Evolutionary conservation across 2,329 filamentous ascomycete genomes (phyloP), one percentile per base, ranked within the genome.

Genomic region (Cryphonectria carpinicola): DNA sequence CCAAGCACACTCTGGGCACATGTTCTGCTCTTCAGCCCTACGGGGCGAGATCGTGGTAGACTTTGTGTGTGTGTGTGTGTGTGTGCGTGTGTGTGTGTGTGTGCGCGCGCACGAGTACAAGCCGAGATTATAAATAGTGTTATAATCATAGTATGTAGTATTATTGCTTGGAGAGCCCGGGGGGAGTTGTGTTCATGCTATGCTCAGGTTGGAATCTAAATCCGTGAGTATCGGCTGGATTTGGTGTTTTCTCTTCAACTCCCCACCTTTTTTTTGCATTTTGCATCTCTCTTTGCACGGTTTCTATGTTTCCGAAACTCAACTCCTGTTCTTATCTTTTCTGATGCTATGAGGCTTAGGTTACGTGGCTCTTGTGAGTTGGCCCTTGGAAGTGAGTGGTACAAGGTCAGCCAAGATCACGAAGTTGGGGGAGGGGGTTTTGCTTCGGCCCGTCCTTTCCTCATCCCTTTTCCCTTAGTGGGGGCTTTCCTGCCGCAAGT

Each of bases 11-110:
- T 39, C 25, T 19, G 54, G 35, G 58, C 25, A 49, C 25, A 22
- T 60, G 5, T 61, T 67, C 61, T 64, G 63, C 32, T 62, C 60
- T 64, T 73, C 72, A 73, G 72, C 72, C 72, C 70, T 73, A 73
- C 62, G 63, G 61, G 39, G 49, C 35, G 19, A 67, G 39, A 60
- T 43, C 49, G 11, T 32, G 49, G 49, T 39, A 39, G 19, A 22
- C 58, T 10, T 46, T 32, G 17, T 46, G 43, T 46, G 17, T 19
- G 43, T 46, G 17, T 19, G 43, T 13, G 43, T 28, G 17, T 43
- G 41, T 43, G 17, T 19, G 2, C n/a, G n/a, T n/a, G n/a, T n/a
- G n/a, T n/a, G 41, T 43, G 17, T 4, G 19, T 17, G 19, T 10
- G 46, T 11, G 7, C 10, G 19, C n/a, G 19, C 4, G 46, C 10